phyloP scores from a whole-genome alignment of 768 basidiomycete genomes.

The Crepidotus variabilis region DNA sequence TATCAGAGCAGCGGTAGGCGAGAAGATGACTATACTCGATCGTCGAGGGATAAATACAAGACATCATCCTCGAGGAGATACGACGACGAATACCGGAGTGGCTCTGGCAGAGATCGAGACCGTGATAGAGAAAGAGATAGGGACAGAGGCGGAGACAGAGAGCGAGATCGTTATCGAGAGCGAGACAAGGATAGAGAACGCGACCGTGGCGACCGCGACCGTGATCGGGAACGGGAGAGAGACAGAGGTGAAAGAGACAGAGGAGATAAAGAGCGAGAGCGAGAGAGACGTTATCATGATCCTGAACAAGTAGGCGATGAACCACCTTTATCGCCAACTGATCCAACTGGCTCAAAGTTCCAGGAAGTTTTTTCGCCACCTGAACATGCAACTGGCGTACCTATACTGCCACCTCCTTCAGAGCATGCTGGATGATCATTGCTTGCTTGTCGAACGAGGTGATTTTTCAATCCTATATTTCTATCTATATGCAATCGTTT shows the following conservation, averaged over 20 bases:
- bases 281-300: slow-evolving; percentile 4
- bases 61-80: slow-evolving; percentile 16
- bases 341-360: slow-evolving; percentile 20
- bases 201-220: slow-evolving; percentile 11
- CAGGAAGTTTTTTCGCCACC: slow-evolving; percentile 25
- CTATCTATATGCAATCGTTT: neutral
- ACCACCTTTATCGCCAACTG: slow-evolving; percentile 10
- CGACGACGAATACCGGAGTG: slow-evolving; percentile 10
- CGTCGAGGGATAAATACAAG: slow-evolving; percentile 16
- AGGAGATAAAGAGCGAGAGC: slow-evolving; percentile 6
- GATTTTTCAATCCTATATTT: neutral
- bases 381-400: slow-evolving; percentile 10
- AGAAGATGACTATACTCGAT: slow-evolving; percentile 10
- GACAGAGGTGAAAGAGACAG: slow-evolving; percentile 11
- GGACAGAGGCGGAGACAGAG: slow-evolving; percentile 12
- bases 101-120: neutral
- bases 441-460: neutral
- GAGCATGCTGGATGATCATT: slow-evolving; percentile 2
- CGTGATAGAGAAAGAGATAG: slow-evolving; percentile 2
- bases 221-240: neutral
- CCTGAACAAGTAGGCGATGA: neutral
- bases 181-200: slow-evolving; percentile 15
- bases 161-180: slow-evolving; percentile 9
- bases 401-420: slow-evolving; percentile 14
- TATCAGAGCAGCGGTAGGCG: slow-evolving; percentile 13